These are phyloP conservation scores for Clohesyomyces aquaticus DNA, from an alignment of 495 filamentous ascomycete species.

Conservation along the genomic window DNA sequence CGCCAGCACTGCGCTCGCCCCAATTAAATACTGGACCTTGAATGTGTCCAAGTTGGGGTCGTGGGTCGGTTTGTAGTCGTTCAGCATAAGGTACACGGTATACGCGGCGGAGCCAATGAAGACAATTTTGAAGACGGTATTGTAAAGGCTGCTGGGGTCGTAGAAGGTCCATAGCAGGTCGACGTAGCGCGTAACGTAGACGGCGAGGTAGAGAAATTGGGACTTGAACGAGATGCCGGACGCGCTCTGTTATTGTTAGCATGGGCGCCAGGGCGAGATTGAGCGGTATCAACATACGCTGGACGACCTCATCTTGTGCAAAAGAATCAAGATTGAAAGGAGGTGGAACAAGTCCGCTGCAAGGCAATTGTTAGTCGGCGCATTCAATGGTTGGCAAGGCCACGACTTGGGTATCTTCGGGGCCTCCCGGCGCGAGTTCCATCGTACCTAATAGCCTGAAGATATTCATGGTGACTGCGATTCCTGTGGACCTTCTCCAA, in stretches of 20 bases:
- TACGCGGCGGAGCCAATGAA: conserved; percentile 90
- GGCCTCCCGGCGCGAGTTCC: conserved; percentile 10
- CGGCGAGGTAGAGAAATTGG: conserved; percentile 88
- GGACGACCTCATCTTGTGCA: conserved; percentile 92
- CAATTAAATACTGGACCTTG: conserved; percentile 89
- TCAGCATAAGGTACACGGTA: conserved; percentile 95
- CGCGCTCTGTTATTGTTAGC: conserved; percentile 70
- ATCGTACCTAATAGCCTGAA: conserved; percentile 78
- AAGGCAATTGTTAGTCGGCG: conserved; percentile 27
- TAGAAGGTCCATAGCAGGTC: conserved; percentile 88
- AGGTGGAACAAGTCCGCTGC: conserved; percentile 93
- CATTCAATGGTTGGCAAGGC: conserved; percentile 14
- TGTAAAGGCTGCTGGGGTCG: conserved; percentile 69
- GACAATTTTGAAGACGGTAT: conserved; percentile 91
- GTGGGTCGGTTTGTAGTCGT: conserved; percentile 92
- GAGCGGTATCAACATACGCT: conserved; percentile 61
- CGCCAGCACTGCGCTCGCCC: conserved; percentile 74
- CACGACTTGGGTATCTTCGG: conserved; percentile 19
- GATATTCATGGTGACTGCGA: conserved; percentile 70
- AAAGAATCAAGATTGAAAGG: conserved; percentile 87
- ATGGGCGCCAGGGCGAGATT: conserved; percentile 7
- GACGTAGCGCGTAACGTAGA: conserved; percentile 91
- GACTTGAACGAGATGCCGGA: conserved; percentile 98
- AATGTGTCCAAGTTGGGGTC: conserved; percentile 96
- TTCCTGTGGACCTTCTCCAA: neutral